A percentile compares a stretch with the other conserved stretches of the same genome.
Evolutionary conservation across 176 grass and related monocot genomes (phyloP).

Genomic region (Otatea glauca): DNA sequence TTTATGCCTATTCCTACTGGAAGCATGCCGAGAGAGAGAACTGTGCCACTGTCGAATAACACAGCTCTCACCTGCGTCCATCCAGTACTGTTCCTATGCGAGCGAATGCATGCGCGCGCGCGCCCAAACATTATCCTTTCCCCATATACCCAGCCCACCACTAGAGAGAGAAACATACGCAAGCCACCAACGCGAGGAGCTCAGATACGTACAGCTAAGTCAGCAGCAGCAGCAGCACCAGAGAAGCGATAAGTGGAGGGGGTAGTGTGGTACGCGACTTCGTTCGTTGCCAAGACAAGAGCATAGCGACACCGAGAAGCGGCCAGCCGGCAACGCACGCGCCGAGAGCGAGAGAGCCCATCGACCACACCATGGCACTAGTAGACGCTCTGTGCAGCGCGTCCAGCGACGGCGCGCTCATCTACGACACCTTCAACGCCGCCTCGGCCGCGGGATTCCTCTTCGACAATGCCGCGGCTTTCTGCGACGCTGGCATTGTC

Average conservation of each 20-base stretch:
- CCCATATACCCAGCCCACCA: slow-evolving; percentile 40
- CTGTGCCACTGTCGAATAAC: not conserved
- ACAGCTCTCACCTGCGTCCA: slow-evolving; percentile 10
- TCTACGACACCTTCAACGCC: slow-evolving; percentile 79
- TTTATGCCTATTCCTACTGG: slow-evolving; percentile 11
- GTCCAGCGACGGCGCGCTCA: slow-evolving; percentile 54
- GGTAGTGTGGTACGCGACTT: slow-evolving; percentile 1
- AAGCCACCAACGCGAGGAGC: slow-evolving; percentile 43
- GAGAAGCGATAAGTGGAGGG: slow-evolving; percentile 38
- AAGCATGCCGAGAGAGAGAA: not conserved
- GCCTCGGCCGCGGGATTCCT: slow-evolving; percentile 44
- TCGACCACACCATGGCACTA: slow-evolving; percentile 51
- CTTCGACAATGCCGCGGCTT: slow-evolving; percentile 52
- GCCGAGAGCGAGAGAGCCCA: not conserved
- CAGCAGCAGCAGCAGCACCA: not conserved
- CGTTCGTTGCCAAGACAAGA: slow-evolving; percentile 30
- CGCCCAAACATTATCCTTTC: slow-evolving; percentile 52
- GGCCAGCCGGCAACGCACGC: slow-evolving; percentile 34
- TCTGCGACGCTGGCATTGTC: slow-evolving; percentile 45
- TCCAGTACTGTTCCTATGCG: slow-evolving; percentile 23
- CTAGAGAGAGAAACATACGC: slow-evolving; percentile 38
- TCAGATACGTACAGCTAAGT: slow-evolving; percentile 34
- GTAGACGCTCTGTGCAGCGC: slow-evolving; percentile 52
- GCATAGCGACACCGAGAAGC: slow-evolving; percentile 54
- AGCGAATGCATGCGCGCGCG: slow-evolving; percentile 2